These are phyloP conservation scores for Tylopilus sp. DNA, from an alignment of 768 basidiomycete species.

Conservation along the genomic window DNA sequence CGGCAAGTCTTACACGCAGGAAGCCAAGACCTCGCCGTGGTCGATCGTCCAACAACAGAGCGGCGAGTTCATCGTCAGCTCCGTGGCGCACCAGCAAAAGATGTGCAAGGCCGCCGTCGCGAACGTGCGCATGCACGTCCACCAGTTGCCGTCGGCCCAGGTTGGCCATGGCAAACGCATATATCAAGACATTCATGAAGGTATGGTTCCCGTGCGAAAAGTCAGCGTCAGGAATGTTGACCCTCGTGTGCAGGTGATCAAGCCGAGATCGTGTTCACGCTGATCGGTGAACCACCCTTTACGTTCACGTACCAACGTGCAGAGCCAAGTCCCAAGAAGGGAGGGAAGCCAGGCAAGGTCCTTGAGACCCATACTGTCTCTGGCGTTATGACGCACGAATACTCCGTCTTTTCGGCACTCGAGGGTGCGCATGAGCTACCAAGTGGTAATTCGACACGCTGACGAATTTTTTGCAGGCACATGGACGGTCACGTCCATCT, in stretches of 20 bases:
- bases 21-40: conserved; percentile 78
- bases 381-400: conserved; percentile 66
- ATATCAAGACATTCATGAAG: conserved; percentile 88
- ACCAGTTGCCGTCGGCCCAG: conserved; percentile 82
- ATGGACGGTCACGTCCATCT: conserved; percentile 90
- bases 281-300: conserved; percentile 92
- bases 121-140: conserved; percentile 70
- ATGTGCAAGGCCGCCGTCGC: conserved; percentile 82
- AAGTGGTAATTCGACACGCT: not conserved
- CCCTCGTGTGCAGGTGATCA: conserved; percentile 61
- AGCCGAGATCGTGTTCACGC: conserved; percentile 88
- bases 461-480: conserved; percentile 51
- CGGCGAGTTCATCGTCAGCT: conserved; percentile 82
- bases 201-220: conserved; percentile 31
- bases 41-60: conserved; percentile 77
- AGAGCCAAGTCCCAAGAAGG: conserved; percentile 65
- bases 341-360: conserved; percentile 69
- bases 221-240: not conserved
- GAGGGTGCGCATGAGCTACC: conserved; percentile 60
- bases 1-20: conserved; percentile 67
- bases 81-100: conserved; percentile 90
- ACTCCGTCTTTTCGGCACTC: conserved; percentile 87
- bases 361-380: conserved; percentile 91
- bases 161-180: conserved; percentile 82
- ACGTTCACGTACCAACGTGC: conserved; percentile 92